Evolutionary conservation across 2,329 filamentous ascomycete species (phyloP).

Genomic region (Fusarium pseudograminearum): DNA sequence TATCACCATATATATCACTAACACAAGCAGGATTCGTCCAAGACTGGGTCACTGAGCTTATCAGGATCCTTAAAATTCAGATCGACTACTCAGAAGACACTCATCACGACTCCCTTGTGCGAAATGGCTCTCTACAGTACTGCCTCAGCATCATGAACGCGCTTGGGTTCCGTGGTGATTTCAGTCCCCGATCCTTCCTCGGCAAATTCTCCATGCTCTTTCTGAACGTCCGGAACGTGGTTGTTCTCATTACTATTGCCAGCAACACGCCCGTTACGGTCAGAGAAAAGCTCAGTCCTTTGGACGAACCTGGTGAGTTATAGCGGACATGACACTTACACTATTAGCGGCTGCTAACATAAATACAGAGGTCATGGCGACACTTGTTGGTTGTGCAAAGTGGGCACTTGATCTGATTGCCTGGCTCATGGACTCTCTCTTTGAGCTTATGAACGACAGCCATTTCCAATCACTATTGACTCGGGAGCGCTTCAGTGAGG

Average conservation of each 20-base stretch:
- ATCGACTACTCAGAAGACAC: conserved; percentile 86
- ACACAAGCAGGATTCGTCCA: conserved; percentile 65
- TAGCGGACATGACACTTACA: background rate
- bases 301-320: conserved; percentile 68
- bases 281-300: conserved; percentile 67
- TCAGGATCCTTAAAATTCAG: conserved; percentile 76
- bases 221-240: conserved; percentile 79
- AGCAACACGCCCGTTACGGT: conserved; percentile 67
- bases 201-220: conserved; percentile 81
- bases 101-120: conserved; percentile 77
- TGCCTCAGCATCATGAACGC: conserved; percentile 84
- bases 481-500: conserved; percentile 60
- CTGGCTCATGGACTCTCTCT: conserved; percentile 71
- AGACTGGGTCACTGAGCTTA: conserved; percentile 74
- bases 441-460: conserved; percentile 65
- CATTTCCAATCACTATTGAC: conserved; percentile 65
- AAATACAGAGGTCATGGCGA: conserved; percentile 73
- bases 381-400: conserved; percentile 78
- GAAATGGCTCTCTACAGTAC: conserved; percentile 78
- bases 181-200: conserved; percentile 70
- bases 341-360: conserved; percentile 13
- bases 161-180: conserved; percentile 77
- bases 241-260: conserved; percentile 73
- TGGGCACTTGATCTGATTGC: conserved; percentile 81
- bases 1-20: conserved; percentile 12